Evolutionary conservation across 306 rosid genomes (phyloP).

Genomic region (Pyrus bretschneideri): DNA sequence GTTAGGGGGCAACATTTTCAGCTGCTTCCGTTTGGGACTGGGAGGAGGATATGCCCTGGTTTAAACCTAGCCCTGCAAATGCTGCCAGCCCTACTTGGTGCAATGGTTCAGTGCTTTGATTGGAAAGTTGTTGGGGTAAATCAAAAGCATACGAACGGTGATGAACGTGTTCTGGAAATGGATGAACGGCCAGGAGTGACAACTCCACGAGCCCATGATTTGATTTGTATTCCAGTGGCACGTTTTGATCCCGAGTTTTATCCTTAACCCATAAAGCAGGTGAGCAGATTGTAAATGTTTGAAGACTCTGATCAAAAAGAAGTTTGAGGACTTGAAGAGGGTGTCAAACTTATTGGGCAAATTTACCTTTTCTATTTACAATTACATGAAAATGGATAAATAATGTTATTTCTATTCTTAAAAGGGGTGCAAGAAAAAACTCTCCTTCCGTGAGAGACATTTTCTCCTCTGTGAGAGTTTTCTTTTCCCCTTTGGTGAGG

Average conservation of each 20-base stretch:
- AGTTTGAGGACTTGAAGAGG: background rate
- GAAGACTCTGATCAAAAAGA: background rate
- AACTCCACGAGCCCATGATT: conserved; percentile 29
- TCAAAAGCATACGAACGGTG: background rate
- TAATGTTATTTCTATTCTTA: too few species aligned
- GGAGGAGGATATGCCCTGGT: conserved; percentile 51
- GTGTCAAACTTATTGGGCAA: too few species aligned
- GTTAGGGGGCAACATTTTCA: conserved; percentile 31
- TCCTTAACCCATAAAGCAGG: background rate
- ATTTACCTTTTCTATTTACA: too few species aligned
- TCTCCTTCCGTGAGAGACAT: too few species aligned
- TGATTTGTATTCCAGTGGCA: conserved; percentile 29
- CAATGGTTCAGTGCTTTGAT: conserved; percentile 46
- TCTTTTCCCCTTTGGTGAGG: too few species aligned
- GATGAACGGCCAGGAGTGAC: conserved; percentile 33
- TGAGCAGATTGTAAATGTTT: background rate
- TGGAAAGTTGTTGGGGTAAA: conserved; percentile 20
- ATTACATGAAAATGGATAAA: too few species aligned
- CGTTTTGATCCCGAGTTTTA: background rate
- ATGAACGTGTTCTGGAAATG: conserved; percentile 19
- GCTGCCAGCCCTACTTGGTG: conserved; percentile 32
- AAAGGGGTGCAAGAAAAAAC: too few species aligned
- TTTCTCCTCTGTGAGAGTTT: too few species aligned
- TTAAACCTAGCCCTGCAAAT: conserved; percentile 33
- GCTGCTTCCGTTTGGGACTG: conserved; percentile 45